Conservation (phyloP, 352 stramenopile species). For the Pythium coloratum region DNA sequence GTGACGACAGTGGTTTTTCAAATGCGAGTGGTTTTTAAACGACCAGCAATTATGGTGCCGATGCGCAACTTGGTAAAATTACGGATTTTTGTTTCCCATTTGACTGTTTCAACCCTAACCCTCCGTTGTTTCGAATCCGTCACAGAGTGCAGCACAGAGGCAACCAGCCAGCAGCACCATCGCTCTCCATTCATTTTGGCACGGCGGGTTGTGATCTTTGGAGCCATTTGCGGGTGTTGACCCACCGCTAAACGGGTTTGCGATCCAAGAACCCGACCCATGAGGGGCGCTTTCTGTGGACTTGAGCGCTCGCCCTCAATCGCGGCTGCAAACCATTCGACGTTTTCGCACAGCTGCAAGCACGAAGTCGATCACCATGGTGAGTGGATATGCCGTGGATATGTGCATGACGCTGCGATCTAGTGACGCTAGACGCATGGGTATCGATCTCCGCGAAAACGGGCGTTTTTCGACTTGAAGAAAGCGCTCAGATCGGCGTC, state of each 20-base stretch:
- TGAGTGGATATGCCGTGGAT: constrained; percentile 17
- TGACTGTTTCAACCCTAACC: constrained; percentile 27
- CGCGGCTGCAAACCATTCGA: constrained; percentile 31
- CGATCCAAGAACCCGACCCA: constrained; percentile 29
- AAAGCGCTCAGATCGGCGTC: background rate
- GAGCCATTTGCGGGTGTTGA: constrained; percentile 24
- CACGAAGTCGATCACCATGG: constrained; percentile 36
- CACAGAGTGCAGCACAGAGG: background rate
- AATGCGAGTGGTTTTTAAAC: background rate
- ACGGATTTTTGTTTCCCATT: constrained; percentile 3
- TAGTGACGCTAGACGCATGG: background rate
- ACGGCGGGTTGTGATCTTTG: constrained; percentile 12
- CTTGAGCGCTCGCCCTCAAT: constrained; percentile 19
- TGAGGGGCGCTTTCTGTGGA: constrained; percentile 31
- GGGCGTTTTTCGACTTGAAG: background rate
- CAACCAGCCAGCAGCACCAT: constrained; percentile 1
- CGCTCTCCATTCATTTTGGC: constrained; percentile 28
- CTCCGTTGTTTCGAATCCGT: constrained; percentile 10
- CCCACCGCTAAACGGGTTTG: constrained; percentile 11
- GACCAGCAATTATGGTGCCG: constrained; percentile 12
- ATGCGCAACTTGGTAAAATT: constrained; percentile 16
- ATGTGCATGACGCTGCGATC: background rate
- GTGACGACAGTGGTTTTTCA: constrained; percentile 12
- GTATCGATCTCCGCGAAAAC: background rate
- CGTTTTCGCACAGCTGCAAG: constrained; percentile 34